Conservation (phyloP, 2,329 filamentous ascomycete genomes). For the Colletotrichum sp. region DNA sequence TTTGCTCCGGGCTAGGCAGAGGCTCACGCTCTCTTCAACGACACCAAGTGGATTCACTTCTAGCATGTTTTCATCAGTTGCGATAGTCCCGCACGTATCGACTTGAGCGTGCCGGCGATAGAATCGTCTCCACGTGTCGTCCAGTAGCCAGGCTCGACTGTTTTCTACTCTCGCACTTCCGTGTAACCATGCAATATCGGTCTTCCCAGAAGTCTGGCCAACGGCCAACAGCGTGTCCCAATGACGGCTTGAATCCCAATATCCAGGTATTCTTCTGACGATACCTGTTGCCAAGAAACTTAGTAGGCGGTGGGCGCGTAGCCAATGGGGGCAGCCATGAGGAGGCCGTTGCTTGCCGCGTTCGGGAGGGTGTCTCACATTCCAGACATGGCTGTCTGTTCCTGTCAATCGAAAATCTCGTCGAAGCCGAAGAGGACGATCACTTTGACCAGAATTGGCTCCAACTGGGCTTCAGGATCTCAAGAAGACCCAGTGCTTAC, state of each 20-base stretch:
- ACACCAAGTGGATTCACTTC: not conserved
- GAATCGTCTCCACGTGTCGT: not conserved
- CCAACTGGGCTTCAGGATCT: not conserved
- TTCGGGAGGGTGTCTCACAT: conserved; percentile 9
- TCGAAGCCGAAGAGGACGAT: not conserved
- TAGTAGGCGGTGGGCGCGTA: not conserved
- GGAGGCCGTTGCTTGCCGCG: conserved; percentile 5
- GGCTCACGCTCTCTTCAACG: not conserved
- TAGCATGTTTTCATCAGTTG: not conserved
- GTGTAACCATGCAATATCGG: not conserved
- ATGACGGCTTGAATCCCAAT: not conserved
- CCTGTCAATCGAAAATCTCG: not conserved
- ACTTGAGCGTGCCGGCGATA: not conserved
- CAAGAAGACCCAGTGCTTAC: not conserved
- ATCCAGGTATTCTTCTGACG: not conserved
- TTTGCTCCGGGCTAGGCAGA: not conserved
- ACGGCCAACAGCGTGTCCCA: not conserved
- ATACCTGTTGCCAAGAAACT: not conserved
- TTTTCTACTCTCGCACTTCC: not conserved
- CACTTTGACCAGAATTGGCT: not conserved
- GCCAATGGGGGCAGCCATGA: not conserved
- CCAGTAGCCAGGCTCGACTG: not conserved
- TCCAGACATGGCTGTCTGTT: not conserved
- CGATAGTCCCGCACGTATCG: not conserved
- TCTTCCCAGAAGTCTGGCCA: not conserved